Percentiles rank a stretch among this genome's conserved stretches.
These are phyloP conservation scores for Penicillium sp. DNA, from an alignment of 2,329 filamentous ascomycete species.

Conservation along the genomic window DNA sequence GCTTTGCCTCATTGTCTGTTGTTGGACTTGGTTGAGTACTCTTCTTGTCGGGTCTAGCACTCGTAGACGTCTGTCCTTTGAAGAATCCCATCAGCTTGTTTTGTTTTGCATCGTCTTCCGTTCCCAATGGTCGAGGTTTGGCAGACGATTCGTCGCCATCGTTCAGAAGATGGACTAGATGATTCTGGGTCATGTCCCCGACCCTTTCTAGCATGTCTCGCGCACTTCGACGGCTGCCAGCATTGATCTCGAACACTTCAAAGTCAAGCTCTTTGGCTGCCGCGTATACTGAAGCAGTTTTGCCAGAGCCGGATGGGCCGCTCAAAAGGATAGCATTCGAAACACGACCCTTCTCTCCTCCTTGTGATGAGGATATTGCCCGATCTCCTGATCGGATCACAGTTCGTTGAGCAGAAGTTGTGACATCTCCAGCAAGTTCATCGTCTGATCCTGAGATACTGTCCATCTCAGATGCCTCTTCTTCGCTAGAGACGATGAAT, in stretches of 20 bases:
- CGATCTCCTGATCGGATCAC: constrained; percentile 43
- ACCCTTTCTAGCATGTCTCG: constrained; percentile 89
- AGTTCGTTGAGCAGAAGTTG: constrained; percentile 38
- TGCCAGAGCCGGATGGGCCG: constrained; percentile 85
- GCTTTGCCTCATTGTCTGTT: constrained; percentile 34
- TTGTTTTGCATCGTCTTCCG: constrained; percentile 69
- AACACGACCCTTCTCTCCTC: constrained; percentile 51
- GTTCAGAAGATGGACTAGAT: constrained; percentile 66
- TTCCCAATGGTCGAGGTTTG: constrained; percentile 29
- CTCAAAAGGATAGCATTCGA: constrained; percentile 81
- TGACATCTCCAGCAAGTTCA: constrained; percentile 41
- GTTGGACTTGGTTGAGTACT: constrained; percentile 21
- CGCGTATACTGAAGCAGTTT: constrained; percentile 88
- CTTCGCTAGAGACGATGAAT: constrained; percentile 76
- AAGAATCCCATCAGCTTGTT: constrained; percentile 81
- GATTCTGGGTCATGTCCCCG: constrained; percentile 95
- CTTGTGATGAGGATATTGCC: constrained; percentile 32
- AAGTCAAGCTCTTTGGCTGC: constrained; percentile 89
- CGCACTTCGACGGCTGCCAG: constrained; percentile 77
- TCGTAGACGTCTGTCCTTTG: constrained; percentile 51
- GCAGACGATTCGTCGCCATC: constrained; percentile 26
- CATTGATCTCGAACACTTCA: constrained; percentile 92
- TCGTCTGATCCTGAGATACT: constrained; percentile 64
- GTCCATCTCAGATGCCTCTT: constrained; percentile 68
- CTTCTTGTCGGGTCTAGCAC: constrained; percentile 18